Percentiles rank a stretch among this genome's conserved stretches.
phyloP scores from a whole-genome alignment of 2,329 filamentous ascomycete species.

The Pseudopyrenochaeta lycopersici region DNA sequence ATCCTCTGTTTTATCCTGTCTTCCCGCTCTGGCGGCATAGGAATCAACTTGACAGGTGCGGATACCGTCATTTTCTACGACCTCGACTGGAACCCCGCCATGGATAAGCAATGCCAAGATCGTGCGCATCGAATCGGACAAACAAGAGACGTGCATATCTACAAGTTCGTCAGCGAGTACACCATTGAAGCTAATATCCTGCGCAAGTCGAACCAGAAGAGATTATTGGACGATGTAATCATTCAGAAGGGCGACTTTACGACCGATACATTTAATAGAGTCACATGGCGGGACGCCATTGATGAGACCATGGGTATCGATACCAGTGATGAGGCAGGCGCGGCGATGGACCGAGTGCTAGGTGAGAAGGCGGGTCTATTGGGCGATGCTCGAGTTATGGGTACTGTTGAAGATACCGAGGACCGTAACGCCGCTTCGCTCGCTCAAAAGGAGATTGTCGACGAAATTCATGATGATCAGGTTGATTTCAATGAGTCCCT shows the following conservation, averaged over 20 bases:
- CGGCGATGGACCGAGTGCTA: slow-evolving; percentile 86
- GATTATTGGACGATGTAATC: slow-evolving; percentile 96
- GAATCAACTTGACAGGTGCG: slow-evolving; percentile 95
- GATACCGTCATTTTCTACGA: slow-evolving; percentile 99
- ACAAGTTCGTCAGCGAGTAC: slow-evolving; percentile 68
- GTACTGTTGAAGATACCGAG: slow-evolving; percentile 90
- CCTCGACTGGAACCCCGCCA: slow-evolving; percentile 98
- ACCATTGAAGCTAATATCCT: slow-evolving; percentile 99
- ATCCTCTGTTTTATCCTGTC: slow-evolving; percentile 97
- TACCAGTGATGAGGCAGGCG: slow-evolving; percentile 72
- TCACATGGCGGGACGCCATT: slow-evolving; percentile 74
- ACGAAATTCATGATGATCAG: slow-evolving; percentile 58
- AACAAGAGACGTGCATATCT: slow-evolving; percentile 97
- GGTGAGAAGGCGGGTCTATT: slow-evolving; percentile 70
- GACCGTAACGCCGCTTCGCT: slow-evolving; percentile 87
- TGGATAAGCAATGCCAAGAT: slow-evolving; percentile 99
- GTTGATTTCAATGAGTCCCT: slow-evolving; percentile 50
- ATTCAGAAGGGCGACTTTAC: slow-evolving; percentile 99
- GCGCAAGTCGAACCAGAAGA: slow-evolving; percentile 95
- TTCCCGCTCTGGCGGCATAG: slow-evolving; percentile 90
- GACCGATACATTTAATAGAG: slow-evolving; percentile 90
- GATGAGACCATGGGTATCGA: slow-evolving; percentile 56
- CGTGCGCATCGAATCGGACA: slow-evolving; percentile 97
- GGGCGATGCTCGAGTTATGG: slow-evolving; percentile 72
- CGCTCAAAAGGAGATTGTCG: slow-evolving; percentile 86